These are phyloP conservation scores for Tremella fuciformis DNA, from an alignment of 768 basidiomycete genomes.

Conservation along the genomic window DNA sequence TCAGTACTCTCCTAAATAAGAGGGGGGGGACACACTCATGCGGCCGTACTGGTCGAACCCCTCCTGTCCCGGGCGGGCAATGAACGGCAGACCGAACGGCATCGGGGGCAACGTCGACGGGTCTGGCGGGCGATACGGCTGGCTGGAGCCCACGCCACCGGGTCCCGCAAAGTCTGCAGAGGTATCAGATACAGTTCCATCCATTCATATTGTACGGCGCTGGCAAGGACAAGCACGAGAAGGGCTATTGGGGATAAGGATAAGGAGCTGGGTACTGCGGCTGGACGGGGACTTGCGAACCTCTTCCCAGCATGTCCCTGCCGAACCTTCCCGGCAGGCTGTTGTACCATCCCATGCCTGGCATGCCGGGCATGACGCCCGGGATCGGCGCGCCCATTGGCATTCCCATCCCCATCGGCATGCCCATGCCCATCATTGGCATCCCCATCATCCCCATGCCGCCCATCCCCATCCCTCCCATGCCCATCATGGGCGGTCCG, in stretches of 20 bases:
- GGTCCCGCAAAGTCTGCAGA: slow-evolving; percentile 48
- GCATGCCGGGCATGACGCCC: slow-evolving; percentile 46
- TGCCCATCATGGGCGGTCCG: slow-evolving; percentile 20
- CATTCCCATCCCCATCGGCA: slow-evolving; percentile 28
- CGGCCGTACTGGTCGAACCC: slow-evolving; percentile 47
- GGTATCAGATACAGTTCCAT: not conserved
- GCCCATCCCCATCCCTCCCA: slow-evolving; percentile 26
- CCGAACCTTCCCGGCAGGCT: slow-evolving; percentile 45
- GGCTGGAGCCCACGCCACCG: slow-evolving; percentile 42
- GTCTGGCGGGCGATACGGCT: slow-evolving; percentile 47
- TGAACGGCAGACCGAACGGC: slow-evolving; percentile 45
- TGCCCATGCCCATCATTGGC: slow-evolving; percentile 24
- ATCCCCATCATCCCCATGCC: slow-evolving; percentile 21
- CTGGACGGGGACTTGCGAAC: slow-evolving; percentile 8
- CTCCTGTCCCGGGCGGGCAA: slow-evolving; percentile 47
- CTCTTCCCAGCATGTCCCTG: slow-evolving; percentile 45
- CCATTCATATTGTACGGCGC: not conserved
- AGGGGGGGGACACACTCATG: slow-evolving; percentile 31
- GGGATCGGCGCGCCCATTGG: slow-evolving; percentile 35
- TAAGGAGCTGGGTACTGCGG: not conserved
- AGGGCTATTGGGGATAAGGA: slow-evolving; percentile 2
- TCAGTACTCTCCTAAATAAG: not conserved
- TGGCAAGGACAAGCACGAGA: not conserved
- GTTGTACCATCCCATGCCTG: slow-evolving; percentile 40
- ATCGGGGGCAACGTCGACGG: slow-evolving; percentile 40